phyloP scores from a whole-genome alignment of 495 filamentous ascomycete genomes.

The Daldinia bambusicola region DNA sequence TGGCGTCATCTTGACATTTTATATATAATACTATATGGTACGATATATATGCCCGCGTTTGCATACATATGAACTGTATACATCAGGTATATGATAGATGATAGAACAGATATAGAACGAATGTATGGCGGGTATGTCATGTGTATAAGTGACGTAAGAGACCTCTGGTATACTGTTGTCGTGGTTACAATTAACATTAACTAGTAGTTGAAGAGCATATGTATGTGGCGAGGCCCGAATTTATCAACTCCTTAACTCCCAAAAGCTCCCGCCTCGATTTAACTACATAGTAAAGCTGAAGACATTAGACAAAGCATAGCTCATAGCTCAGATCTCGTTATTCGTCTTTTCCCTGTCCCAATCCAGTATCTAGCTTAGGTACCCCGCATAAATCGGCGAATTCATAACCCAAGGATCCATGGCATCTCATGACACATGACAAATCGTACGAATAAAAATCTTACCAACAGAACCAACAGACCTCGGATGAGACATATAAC shows the following conservation, averaged over 20 bases:
- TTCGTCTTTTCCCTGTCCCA: slow-evolving; percentile 11
- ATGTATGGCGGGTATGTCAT: not conserved
- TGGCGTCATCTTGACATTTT: slow-evolving; percentile 5
- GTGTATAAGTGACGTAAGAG: slow-evolving; percentile 7
- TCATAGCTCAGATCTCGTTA: not conserved
- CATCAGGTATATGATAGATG: not conserved
- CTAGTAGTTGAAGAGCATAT: not conserved
- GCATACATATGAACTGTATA: not conserved
- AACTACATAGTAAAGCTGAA: not conserved
- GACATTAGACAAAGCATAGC: not conserved
- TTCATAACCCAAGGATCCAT: not conserved
- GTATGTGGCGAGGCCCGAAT: not conserved
- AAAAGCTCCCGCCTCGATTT: not conserved
- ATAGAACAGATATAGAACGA: not conserved
- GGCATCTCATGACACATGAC: not conserved
- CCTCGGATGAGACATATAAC: slow-evolving; percentile 8
- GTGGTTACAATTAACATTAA: no score
- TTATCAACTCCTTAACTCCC: not conserved
- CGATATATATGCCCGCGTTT: not conserved
- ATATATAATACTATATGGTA: not conserved
- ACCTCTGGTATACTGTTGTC: not conserved
- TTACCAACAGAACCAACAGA: not conserved
- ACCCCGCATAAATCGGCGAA: not conserved
- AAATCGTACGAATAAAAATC: slow-evolving; percentile 14
- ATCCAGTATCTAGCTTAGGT: slow-evolving; percentile 29